Evolutionary conservation across 202 grass and related monocot genomes (phyloP), one percentile per base, ranked within the genome.

Genomic region (Miscanthus sacchariflorus): DNA sequence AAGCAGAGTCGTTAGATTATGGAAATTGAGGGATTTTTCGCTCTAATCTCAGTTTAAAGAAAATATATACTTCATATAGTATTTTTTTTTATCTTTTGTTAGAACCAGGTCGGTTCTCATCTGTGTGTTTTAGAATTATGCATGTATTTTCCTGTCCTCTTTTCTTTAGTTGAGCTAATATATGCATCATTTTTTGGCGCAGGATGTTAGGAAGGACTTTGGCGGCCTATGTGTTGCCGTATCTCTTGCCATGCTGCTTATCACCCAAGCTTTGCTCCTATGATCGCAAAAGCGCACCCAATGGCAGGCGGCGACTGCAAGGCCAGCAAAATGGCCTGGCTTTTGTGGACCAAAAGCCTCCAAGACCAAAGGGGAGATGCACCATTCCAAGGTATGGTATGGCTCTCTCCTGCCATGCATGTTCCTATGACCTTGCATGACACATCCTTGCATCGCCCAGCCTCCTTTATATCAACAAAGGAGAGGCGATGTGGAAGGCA

Each of bases 331-430:
- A 86, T 78, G 79, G 83, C 82, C 90, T 83, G 74, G 85, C 80
- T 89, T 89, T 76, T 81, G 81, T 82, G 83, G 86, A 80, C 81
- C 64, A 87, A 86, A 93, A 83, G 81, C 91, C 81, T 90, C 82
- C 90, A 70, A 77, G 73, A 85, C 72, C 84, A 74, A 90, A 89
- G 87, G 79, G 84, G 70, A 76, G 75, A 83, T 87, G 87, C 69
- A 90, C 90, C 75, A 70, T 93, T 77, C 88, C 35, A 71, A 90
- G 89, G 75, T 97, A 97, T 90, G 89, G 75, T 97, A 97, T 90
- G 89, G 75, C 66, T 81, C 40, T 58, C 70, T 93, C 44, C 88
- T 24, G 63, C 50, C 84, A 93, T 86, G 64, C 84, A 93, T 86
- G 64, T 84, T 59, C 75, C 12, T 90, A 91, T 95, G 77, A 79